Evolutionary conservation across 106 monocot genomes (phyloP), one percentile per base, ranked within the genome.

Genomic region (Apostasia ramifera): DNA sequence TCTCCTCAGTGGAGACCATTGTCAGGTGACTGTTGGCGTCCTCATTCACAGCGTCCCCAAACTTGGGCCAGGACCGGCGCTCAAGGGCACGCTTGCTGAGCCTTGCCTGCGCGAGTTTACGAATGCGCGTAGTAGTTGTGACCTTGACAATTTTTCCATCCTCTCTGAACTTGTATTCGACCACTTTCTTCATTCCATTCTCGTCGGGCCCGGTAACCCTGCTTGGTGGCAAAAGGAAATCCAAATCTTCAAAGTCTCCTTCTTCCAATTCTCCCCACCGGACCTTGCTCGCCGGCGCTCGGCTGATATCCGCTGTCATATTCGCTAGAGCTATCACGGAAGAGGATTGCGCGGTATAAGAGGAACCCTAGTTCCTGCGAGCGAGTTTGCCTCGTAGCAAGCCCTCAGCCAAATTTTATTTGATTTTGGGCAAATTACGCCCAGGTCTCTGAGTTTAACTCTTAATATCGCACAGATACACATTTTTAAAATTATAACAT

Each of bases 1-100:
- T 88, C 77, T 94, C 94, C 77, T 94, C 94, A 2, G 91, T 94
- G 8, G 91, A 91, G 2, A 94, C 91, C 91, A 91, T 91, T 48
- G 94, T 94, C 61, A 88, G 85, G 8, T 88, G 76, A 53, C 77
- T 79, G 8, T 91, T 85, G 8, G 73, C 75, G 11, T 91, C 94
- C 78, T 84, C 94, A 13, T 80, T 65, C 8, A 53, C 83, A 15
- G 83, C 91, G 11, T 91, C 94, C 8, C 94, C 94, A 56, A 94
- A 94, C 81, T 91, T 94, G 47, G 77, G 41, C 94, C 87, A 94
- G 5, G 81, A 74, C 48, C 94, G 76, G 56, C 94, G 79, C 81
- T 94, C 94, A 11, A 88, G 56, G 2, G 92, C 95, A 66, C 82
- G 73, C 77, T 86, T 92, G 80, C 86, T 86, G 53, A 97, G 86